phyloP scores from a whole-genome alignment of 202 grass and related monocot genomes.

The Panicum virgatum region DNA sequence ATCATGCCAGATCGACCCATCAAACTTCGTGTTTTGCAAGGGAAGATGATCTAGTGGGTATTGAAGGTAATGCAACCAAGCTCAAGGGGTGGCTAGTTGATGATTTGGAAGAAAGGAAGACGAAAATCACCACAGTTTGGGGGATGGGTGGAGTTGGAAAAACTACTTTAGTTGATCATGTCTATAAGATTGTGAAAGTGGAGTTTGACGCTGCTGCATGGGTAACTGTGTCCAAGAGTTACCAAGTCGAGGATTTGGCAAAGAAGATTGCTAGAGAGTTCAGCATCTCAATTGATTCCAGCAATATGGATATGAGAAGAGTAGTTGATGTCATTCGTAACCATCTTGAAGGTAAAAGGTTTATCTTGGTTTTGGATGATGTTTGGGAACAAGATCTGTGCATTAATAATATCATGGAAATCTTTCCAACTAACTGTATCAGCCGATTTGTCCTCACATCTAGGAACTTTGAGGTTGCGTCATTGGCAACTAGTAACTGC shows the following conservation, averaged over 20 bases:
- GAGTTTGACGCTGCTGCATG: conserved; percentile 25
- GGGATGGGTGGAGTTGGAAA: conserved; percentile 50
- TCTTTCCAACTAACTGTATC: background rate
- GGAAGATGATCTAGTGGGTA: conserved; percentile 46
- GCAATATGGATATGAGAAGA: background rate
- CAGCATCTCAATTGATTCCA: background rate
- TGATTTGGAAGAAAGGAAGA: background rate
- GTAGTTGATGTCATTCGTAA: background rate
- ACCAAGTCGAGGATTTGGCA: background rate
- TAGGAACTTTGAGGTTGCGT: background rate
- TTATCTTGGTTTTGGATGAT: conserved; percentile 50
- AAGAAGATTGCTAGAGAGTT: conserved; percentile 15
- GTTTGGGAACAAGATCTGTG: conserved; percentile 37
- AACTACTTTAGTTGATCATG: conserved; percentile 36
- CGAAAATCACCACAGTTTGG: background rate
- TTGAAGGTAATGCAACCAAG: background rate
- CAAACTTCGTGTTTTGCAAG: conserved; percentile 9
- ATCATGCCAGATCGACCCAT: too few species aligned
- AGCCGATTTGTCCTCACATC: conserved; percentile 43
- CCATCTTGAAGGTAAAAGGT: background rate
- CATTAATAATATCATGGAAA: background rate
- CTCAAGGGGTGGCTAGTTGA: background rate
- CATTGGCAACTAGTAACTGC: background rate
- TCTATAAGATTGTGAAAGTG: background rate
- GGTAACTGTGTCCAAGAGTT: conserved; percentile 29